These are phyloP conservation scores for Fusarium sp. DNA, from an alignment of 2,329 filamentous ascomycete species.

Conservation along the genomic window DNA sequence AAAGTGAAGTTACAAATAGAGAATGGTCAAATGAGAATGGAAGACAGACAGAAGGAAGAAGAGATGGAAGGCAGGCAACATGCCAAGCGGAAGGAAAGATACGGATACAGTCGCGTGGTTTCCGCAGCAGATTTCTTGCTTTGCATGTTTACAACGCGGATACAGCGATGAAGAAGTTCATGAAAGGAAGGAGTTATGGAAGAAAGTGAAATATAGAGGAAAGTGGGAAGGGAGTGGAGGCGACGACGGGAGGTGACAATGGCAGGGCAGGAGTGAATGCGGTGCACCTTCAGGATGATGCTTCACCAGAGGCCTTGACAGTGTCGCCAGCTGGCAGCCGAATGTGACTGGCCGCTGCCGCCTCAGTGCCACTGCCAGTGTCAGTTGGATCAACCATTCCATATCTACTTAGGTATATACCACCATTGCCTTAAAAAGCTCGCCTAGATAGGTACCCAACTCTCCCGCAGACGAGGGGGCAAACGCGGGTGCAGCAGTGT, in stretches of 20 bases:
- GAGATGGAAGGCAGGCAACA: neutral
- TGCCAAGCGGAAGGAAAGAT: slow-evolving; percentile 13
- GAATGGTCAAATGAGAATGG: neutral
- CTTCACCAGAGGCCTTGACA: slow-evolving; percentile 24
- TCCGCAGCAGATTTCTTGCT: slow-evolving; percentile 20
- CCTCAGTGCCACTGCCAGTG: neutral
- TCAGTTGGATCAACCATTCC: neutral
- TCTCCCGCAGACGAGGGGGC: neutral
- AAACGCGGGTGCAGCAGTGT: slow-evolving; percentile 27
- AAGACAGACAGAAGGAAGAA: slow-evolving; percentile 1
- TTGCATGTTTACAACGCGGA: slow-evolving; percentile 15
- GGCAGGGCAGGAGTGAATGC: slow-evolving; percentile 10
- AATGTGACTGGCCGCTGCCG: slow-evolving; percentile 18
- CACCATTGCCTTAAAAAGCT: neutral
- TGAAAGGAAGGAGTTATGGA: slow-evolving; percentile 1
- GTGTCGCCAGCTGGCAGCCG: slow-evolving; percentile 32
- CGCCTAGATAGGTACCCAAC: neutral
- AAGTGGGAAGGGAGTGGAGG: neutral
- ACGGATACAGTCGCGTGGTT: slow-evolving; percentile 24
- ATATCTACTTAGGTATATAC: neutral
- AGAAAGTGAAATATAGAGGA: neutral
- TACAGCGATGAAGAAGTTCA: slow-evolving; percentile 11
- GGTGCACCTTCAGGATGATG: slow-evolving; percentile 19
- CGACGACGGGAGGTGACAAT: neutral
- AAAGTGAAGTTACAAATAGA: slow-evolving; percentile 2